Evolutionary conservation across 805 yeast species (phyloP).

Genomic region (Pichia californica): DNA sequence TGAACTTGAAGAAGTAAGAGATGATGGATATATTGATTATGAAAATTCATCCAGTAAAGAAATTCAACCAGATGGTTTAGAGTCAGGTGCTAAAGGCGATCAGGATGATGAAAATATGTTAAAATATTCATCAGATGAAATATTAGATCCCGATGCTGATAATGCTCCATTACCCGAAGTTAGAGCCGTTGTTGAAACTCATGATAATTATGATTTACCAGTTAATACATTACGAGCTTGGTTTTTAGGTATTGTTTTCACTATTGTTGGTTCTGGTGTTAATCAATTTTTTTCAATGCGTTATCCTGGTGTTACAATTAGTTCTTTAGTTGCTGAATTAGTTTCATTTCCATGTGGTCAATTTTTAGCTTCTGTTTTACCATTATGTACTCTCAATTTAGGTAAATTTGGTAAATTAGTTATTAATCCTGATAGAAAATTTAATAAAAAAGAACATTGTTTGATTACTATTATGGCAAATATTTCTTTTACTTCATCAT

Average conservation of each 20-base stretch:
- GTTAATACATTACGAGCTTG: background rate
- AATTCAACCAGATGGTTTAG: background rate
- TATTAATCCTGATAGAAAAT: background rate
- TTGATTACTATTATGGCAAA: constrained; percentile 1
- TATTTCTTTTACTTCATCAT: background rate
- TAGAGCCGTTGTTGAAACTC: background rate
- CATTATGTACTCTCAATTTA: background rate
- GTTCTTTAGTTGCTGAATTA: background rate
- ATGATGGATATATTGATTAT: background rate
- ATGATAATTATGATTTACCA: background rate
- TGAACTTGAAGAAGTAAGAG: background rate
- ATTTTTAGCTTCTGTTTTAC: background rate
- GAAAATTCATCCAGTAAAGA: background rate
- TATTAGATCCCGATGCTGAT: background rate
- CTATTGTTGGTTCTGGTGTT: constrained; percentile 1
- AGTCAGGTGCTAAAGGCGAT: background rate
- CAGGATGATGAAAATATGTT: background rate
- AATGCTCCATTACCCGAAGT: background rate
- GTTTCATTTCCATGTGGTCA: background rate
- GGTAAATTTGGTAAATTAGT: background rate
- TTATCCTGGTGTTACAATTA: constrained; percentile 1
- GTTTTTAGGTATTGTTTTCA: constrained; percentile 1
- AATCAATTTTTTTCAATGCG: constrained; percentile 2
- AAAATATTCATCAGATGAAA: background rate
- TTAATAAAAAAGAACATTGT: background rate